Conservation (phyloP, 306 rosid species). For the Aeschynomene evenia region DNA sequence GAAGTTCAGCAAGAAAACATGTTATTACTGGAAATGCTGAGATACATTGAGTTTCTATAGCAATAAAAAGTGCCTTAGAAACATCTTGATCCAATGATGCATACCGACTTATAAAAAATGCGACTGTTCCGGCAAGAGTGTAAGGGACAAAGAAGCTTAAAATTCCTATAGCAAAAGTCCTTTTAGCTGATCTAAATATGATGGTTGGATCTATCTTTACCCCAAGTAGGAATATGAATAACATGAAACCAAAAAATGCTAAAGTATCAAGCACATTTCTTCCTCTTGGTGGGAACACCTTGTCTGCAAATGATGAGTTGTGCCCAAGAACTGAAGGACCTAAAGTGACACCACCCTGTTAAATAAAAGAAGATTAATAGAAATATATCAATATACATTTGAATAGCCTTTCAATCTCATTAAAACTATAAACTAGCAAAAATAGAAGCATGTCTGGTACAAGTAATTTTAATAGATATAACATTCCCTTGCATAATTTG, state of each 20-base stretch:
- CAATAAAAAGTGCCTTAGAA: slow-evolving; percentile 29
- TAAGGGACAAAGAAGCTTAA: slow-evolving; percentile 46
- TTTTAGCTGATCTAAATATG: slow-evolving; percentile 39
- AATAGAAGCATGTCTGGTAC: neutral
- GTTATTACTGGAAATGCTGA: slow-evolving; percentile 55
- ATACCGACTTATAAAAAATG: neutral
- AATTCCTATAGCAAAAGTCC: slow-evolving; percentile 42
- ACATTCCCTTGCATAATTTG: neutral
- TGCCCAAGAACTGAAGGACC: slow-evolving; percentile 69
- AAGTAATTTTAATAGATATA: neutral
- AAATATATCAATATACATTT: slow-evolving; percentile 11
- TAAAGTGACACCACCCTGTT: slow-evolving; percentile 61
- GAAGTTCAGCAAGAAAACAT: slow-evolving; percentile 51
- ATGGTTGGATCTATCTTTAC: slow-evolving; percentile 57
- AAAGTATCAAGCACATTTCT: slow-evolving; percentile 49
- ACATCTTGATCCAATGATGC: slow-evolving; percentile 42
- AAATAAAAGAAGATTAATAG: slow-evolving; percentile 27
- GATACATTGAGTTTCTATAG: slow-evolving; percentile 38
- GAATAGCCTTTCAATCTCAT: neutral
- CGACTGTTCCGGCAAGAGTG: slow-evolving; percentile 25
- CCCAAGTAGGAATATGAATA: slow-evolving; percentile 49
- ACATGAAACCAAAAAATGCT: slow-evolving; percentile 52
- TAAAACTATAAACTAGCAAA: neutral
- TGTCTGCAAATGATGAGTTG: slow-evolving; percentile 33
- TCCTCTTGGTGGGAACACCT: slow-evolving; percentile 52